Evolutionary conservation across 495 filamentous ascomycete genomes (phyloP), one percentile per base, ranked within the genome.

Genomic region (Podospora pseudopauciseta): DNA sequence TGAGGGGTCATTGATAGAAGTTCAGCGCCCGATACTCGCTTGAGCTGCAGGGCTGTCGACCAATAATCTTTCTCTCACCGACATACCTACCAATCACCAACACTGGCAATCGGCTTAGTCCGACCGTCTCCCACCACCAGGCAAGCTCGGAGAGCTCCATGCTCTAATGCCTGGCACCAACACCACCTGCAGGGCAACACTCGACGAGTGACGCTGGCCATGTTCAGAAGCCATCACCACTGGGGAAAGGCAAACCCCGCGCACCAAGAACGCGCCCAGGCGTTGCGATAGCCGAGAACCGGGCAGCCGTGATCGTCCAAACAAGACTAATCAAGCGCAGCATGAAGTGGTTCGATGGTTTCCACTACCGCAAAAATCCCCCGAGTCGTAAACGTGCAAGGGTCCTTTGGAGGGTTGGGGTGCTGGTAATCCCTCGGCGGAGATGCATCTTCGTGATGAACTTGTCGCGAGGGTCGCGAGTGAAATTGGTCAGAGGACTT

Each of bases 31-130:
- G 61, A 63, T 63, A 49, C 61, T 63, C 61, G 61, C 61, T 63
- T 63, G 61, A 63, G 61, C 61, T 63, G 61, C 61, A 63, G 27
- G 30, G n/a, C n/a, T 28, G 15, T 63, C 32, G 30, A 63, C 32
- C 61, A 63, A 44, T 63, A 34, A 34, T 49, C 32, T 63, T 63
- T 39, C 30, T 26, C 32, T 39, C 61, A 63, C 16, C 19, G 61
- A 63, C 34, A 34, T 18, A 49, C 61, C 34, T 32, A 63, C 61
- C 61, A 63, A 63, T 49, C 61, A 23, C n/a, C 30, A 19, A 63
- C 27, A 32, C 20, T 32, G 59, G 32, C 32, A 32, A 61, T 32
- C 59, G 28, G 23, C 7, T 32, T 27, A 49, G 39, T 16, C 39
- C 15, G 39, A 13, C 9, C 15, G 1, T 49, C 39, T 1, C 39